phyloP scores from a whole-genome alignment of 306 rosid species.

The Hippophae tibetana region DNA sequence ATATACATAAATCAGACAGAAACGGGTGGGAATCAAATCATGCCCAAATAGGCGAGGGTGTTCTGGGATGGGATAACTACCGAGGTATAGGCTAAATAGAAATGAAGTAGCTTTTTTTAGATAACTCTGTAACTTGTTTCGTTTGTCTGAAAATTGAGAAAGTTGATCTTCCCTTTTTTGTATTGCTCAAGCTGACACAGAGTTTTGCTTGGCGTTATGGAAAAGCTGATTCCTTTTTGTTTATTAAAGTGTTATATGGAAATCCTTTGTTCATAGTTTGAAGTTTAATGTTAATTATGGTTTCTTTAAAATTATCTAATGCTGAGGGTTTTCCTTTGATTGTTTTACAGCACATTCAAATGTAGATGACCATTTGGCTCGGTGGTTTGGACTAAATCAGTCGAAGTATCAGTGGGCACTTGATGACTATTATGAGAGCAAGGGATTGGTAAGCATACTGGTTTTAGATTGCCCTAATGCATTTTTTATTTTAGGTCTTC shows the following conservation, averaged over 20 bases:
- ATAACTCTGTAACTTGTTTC: no score
- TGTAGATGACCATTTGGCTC: conserved; percentile 93
- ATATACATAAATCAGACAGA: no score
- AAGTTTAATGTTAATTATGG: neutral
- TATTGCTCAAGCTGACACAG: no score
- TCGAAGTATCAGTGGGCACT: conserved; percentile 99
- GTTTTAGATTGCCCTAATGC: neutral
- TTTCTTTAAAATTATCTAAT: neutral
- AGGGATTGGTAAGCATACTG: conserved; percentile 66
- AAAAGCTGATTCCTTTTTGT: no score
- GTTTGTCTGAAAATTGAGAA: no score
- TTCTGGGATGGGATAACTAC: neutral
- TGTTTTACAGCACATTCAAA: conserved; percentile 73
- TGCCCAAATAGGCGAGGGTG: no score
- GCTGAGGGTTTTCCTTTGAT: neutral
- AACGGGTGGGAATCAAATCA: no score
- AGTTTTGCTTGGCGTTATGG: no score
- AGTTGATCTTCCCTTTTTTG: no score
- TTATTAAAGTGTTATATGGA: no score
- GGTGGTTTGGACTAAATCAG: conserved; percentile 97
- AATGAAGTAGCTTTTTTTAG: no score
- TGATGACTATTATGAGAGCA: conserved; percentile 86
- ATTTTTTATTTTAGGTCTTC: neutral
- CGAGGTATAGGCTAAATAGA: no score
- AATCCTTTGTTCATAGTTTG: neutral